Percentiles rank a stretch among this genome's conserved stretches.
Conservation (phyloP, 768 basidiomycete genomes). For the Naganishia onofrii region DNA sequence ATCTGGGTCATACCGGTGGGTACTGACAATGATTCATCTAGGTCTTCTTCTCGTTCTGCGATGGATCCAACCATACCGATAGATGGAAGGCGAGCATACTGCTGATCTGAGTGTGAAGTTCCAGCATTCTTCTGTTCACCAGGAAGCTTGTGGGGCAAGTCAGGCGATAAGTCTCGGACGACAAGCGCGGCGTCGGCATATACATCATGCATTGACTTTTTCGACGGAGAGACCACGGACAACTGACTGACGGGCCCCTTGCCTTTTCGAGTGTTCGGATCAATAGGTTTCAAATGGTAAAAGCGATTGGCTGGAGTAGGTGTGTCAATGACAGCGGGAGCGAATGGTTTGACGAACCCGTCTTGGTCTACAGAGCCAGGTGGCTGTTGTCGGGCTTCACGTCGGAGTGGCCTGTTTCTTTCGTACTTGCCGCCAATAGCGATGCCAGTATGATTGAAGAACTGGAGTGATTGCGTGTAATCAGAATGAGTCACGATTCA, state of each 20-base stretch:
- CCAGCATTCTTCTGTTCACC: no score
- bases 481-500: no score
- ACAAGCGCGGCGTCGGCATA: neutral
- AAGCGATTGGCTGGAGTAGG: slow-evolving; percentile 18
- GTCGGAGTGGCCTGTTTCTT: neutral
- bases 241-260: neutral
- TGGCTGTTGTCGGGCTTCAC: neutral
- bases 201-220: neutral
- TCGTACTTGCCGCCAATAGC: neutral
- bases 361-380: neutral
- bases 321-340: neutral
- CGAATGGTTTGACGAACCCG: slow-evolving; percentile 15
- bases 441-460: neutral
- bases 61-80: neutral
- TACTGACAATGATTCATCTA: neutral
- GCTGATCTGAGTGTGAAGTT: neutral
- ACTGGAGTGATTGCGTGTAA: neutral
- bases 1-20: neutral
- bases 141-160: neutral
- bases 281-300: slow-evolving; percentile 8
- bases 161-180: neutral
- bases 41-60: neutral
- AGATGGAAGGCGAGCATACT: neutral
- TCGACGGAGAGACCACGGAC: no score
- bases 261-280: slow-evolving; percentile 4